A percentile compares a stretch with the other conserved stretches of the same genome.
Conservation (phyloP, 1,284 basidiomycete genomes). For the Porodaedalea pini region DNA sequence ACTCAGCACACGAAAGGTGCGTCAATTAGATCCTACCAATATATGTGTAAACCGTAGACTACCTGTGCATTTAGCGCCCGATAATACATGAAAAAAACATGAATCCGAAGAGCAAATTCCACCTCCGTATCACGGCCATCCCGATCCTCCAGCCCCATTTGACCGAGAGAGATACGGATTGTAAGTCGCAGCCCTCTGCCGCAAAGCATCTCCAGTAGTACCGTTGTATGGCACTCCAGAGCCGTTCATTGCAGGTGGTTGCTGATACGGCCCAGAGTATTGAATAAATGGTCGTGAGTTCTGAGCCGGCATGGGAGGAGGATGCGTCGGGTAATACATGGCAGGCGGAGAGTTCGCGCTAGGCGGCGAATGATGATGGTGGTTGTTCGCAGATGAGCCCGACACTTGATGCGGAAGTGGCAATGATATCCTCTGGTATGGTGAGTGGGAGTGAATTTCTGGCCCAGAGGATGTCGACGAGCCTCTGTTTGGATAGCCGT, state of each 20-base stretch:
- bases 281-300: conserved; percentile 2
- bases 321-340: neutral
- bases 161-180: conserved; percentile 12
- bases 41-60: neutral
- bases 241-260: neutral
- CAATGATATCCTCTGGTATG: neutral
- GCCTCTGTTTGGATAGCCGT: neutral
- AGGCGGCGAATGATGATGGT: conserved; percentile 5
- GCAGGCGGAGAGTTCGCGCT: conserved; percentile 4
- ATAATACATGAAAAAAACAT: neutral
- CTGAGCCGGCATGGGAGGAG: neutral
- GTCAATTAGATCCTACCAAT: neutral
- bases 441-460: neutral
- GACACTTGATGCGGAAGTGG: conserved; percentile 7
- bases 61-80: neutral
- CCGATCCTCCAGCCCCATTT: conserved; percentile 9
- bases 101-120: neutral
- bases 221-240: neutral
- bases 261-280: neutral
- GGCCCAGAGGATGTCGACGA: neutral
- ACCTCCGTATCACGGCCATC: conserved; percentile 9
- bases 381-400: neutral
- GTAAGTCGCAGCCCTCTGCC: neutral
- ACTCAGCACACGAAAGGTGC: neutral
- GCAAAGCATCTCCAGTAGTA: neutral